Percentiles rank a stretch among this genome's conserved stretches.
These are phyloP conservation scores for Ceratobasidium sp. DNA, from an alignment of 1,284 basidiomycete genomes.

Conservation along the genomic window DNA sequence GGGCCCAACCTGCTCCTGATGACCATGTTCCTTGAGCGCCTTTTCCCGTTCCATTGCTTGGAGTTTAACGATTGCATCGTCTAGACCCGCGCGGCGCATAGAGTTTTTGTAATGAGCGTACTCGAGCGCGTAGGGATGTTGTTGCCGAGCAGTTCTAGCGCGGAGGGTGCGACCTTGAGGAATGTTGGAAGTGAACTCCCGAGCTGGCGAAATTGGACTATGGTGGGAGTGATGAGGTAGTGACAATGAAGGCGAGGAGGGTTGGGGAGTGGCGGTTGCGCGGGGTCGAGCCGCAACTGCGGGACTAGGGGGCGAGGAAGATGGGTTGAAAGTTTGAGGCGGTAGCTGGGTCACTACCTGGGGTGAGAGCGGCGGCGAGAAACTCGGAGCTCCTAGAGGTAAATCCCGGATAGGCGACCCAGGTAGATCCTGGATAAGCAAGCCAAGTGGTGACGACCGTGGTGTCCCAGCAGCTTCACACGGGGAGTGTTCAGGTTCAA, in stretches of 20 bases:
- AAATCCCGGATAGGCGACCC: background rate
- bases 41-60: constrained; percentile 17
- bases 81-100: constrained; percentile 35
- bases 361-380: background rate
- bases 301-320: background rate
- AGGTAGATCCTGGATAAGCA: too few species aligned
- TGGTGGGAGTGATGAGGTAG: background rate
- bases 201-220: background rate
- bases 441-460: background rate
- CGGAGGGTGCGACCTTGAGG: constrained; percentile 32
- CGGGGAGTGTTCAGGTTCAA: background rate
- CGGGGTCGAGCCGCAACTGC: background rate
- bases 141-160: constrained; percentile 40
- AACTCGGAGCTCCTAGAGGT: background rate
- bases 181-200: background rate
- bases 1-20: background rate
- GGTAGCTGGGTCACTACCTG: background rate
- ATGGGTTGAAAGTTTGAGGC: background rate
- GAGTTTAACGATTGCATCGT: constrained; percentile 35
- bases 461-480: too few species aligned
- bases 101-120: constrained; percentile 37
- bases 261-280: background rate
- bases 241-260: background rate
- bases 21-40: background rate
- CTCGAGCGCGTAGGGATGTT: constrained; percentile 40